Percentiles rank a stretch among this genome's conserved stretches.
Conservation (phyloP, 2,329 filamentous ascomycete species). For the Fusarium sp. region DNA sequence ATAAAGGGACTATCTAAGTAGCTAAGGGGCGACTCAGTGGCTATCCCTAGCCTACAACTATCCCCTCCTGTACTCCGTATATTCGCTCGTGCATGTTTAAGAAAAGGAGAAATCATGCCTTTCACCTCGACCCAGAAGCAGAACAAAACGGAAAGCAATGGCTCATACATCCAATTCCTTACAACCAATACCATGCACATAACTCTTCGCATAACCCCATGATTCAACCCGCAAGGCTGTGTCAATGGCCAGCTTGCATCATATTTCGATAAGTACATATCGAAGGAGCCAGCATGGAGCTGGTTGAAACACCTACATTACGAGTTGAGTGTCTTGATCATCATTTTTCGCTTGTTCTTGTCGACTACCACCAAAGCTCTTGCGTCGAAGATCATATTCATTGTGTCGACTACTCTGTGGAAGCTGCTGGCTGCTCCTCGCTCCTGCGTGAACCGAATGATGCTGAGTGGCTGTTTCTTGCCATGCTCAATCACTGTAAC, state of each 20-base stretch:
- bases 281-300: not conserved
- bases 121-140: constrained; percentile 5
- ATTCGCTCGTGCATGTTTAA: constrained; percentile 17
- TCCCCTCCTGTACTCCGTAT: not conserved
- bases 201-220: constrained; percentile 7
- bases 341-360: constrained; percentile 73
- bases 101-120: constrained; percentile 16
- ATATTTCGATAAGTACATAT: not conserved
- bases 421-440: constrained; percentile 93
- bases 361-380: constrained; percentile 76
- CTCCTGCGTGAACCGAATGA: constrained; percentile 88
- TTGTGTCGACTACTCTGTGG: constrained; percentile 80
- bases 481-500: constrained; percentile 91
- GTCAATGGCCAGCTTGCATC: not conserved
- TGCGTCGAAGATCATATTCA: constrained; percentile 73
- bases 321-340: constrained; percentile 73
- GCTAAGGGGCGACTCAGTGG: not conserved
- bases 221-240: constrained; percentile 11
- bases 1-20: not conserved
- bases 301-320: constrained; percentile 41
- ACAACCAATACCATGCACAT: constrained; percentile 23
- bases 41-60: not conserved
- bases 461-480: constrained; percentile 76
- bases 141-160: constrained; percentile 25
- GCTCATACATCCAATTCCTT: constrained; percentile 38